Evolutionary conservation across 441 rosid species (phyloP).

Genomic region (Hura crepitans): DNA sequence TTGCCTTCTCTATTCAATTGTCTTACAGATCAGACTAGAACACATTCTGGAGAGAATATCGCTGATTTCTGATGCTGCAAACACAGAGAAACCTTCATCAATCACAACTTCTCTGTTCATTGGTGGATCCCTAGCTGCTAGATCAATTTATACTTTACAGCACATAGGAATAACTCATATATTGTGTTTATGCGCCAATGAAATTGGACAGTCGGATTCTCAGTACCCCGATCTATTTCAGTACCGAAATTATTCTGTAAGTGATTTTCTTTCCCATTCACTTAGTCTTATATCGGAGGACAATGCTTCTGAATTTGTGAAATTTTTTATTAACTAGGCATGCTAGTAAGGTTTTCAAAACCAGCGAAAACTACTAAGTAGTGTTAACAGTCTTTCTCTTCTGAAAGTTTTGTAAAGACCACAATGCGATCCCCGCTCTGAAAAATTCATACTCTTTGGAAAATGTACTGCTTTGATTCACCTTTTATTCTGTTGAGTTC

Average conservation of each 20-base stretch:
- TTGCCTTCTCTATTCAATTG: background rate
- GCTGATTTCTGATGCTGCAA: constrained; percentile 89
- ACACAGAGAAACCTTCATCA: constrained; percentile 90
- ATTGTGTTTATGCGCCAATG: constrained; percentile 91
- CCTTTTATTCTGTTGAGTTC: background rate
- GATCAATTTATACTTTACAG: constrained; percentile 79
- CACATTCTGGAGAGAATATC: constrained; percentile 97
- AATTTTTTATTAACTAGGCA: background rate
- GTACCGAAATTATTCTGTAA: constrained; percentile 84
- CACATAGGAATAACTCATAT: constrained; percentile 76
- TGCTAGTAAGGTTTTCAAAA: background rate
- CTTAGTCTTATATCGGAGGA: background rate
- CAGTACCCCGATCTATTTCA: constrained; percentile 71
- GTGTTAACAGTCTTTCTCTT: background rate
- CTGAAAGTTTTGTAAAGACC: background rate
- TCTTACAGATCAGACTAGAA: constrained; percentile 85
- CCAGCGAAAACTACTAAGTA: too few species aligned
- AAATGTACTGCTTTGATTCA: background rate
- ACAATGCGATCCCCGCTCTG: background rate
- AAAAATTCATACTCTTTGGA: background rate
- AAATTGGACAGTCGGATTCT: constrained; percentile 95
- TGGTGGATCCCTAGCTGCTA: constrained; percentile 94
- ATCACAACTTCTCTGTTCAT: constrained; percentile 66
- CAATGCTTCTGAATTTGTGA: background rate
- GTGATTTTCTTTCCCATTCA: constrained; percentile 25